Percentiles rank a stretch among this genome's conserved stretches.
These are phyloP conservation scores for Saccharomyces eubayanus DNA, from an alignment of 805 yeast genomes.

Conservation along the genomic window DNA sequence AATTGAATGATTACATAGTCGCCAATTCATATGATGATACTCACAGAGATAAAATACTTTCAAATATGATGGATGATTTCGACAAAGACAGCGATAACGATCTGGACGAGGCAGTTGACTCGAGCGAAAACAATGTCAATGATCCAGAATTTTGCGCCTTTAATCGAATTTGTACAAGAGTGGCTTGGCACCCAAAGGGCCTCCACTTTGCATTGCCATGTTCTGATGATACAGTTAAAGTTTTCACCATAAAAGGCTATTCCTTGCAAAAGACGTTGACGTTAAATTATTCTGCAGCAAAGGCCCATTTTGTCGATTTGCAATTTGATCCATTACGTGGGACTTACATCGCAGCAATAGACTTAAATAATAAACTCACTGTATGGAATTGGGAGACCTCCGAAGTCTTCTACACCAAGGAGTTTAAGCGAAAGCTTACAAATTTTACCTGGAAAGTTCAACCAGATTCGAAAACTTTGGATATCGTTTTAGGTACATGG, in stretches of 20 bases:
- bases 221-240: conserved; percentile 38
- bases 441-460: conserved; percentile 32
- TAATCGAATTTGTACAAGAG: conserved; percentile 42
- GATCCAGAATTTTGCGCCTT: conserved; percentile 31
- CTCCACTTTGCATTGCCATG: conserved; percentile 62
- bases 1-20: conserved; percentile 36
- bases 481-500: conserved; percentile 31
- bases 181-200: conserved; percentile 68
- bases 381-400: conserved; percentile 46
- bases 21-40: conserved; percentile 19
- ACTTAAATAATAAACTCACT: conserved; percentile 41
- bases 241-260: conserved; percentile 31
- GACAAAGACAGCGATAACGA: conserved; percentile 34
- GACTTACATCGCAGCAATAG: conserved; percentile 49
- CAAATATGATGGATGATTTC: conserved; percentile 3
- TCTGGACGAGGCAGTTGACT: conserved; percentile 33
- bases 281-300: conserved; percentile 6
- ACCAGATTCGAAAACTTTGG: conserved; percentile 15
- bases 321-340: conserved; percentile 54
- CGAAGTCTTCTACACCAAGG: conserved; percentile 29
- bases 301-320: conserved; percentile 39
- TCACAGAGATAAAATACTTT: conserved; percentile 19
- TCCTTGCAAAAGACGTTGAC: conserved; percentile 20
- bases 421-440: conserved; percentile 22
- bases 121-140: conserved; percentile 23